phyloP scores from a whole-genome alignment of 2,329 filamentous ascomycete species.

The Trichoderma harzianum region DNA sequence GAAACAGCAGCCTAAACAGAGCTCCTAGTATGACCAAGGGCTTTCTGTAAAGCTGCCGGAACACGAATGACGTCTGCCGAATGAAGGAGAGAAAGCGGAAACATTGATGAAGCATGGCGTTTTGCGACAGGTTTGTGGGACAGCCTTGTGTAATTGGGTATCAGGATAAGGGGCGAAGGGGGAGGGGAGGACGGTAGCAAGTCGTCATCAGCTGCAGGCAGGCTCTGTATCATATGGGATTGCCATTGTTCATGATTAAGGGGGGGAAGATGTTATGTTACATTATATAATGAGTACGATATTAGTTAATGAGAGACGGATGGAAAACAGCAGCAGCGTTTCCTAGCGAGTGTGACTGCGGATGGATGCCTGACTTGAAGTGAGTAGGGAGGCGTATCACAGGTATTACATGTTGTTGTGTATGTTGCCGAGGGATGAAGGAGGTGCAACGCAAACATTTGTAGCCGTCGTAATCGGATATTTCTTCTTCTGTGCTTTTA shows the following conservation, averaged over 20 bases:
- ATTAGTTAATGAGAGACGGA: conserved; percentile 18
- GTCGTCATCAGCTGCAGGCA: neutral
- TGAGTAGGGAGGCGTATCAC: neutral
- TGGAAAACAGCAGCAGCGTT: neutral
- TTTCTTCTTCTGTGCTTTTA: neutral
- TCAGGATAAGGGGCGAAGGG: neutral
- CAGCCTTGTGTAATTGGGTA: conserved; percentile 12
- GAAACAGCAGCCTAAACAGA: conserved; percentile 63
- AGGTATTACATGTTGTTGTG: neutral
- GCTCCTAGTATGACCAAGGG: conserved; percentile 71
- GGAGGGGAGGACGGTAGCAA: neutral
- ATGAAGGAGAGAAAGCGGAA: neutral
- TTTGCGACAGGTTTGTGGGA: conserved; percentile 9
- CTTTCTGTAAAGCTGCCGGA: conserved; percentile 54
- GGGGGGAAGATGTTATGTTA: conserved; percentile 12
- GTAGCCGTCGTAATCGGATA: neutral
- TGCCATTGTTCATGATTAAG: conserved; percentile 17
- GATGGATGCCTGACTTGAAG: neutral
- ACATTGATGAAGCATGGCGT: conserved; percentile 14
- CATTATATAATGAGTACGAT: conserved; percentile 19
- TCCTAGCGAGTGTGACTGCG: neutral
- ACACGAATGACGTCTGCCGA: neutral
- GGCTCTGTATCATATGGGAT: conserved; percentile 15
- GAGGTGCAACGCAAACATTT: conserved; percentile 17
- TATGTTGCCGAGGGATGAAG: conserved; percentile 1